Base-by-base conservation (phyloP, 2,329 filamentous ascomycete genomes). In the Lachnellula suecica region DNA sequence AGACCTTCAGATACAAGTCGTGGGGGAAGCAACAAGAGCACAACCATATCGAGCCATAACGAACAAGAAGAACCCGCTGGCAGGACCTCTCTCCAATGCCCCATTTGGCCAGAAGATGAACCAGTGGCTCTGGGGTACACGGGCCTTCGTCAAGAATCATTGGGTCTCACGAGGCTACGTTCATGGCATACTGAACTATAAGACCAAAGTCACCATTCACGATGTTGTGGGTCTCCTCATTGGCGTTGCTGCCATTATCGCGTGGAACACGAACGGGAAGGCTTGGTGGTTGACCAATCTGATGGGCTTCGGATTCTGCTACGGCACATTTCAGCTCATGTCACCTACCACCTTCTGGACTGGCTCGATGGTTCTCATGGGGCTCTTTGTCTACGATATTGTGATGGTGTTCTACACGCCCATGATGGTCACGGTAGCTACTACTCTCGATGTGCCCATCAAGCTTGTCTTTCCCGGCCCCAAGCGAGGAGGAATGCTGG, bases 371-470 rank as follows among this genome's bases (percentile, higher is more conserved):
- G 84, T 97, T 9, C 76, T 97, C 1, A 74, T 77, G 9, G 89
- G 87, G 0, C 76, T 97, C 1, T 97, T 97, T 74, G 83, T 96
- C 65, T 99, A 99, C 66, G 93, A 99, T 67, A 93, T 99, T 44
- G 85, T 94, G 69, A 91, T 93, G 78, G 89, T 94, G 5, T 94
- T 94, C 67, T 94, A 88, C 67, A 92, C 88, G 0, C 89, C 89
- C 0, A 85, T 89, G 67, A 94, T 94, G 89, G 78, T 92, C 6
- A 89, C 88, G 0, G 89, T 99, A 8, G 94, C 93, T 11, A 96
- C 87, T 7, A 88, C 87, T 37, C 76, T 99, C 23, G 93, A 99
- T 60, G 89, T 93, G 0, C 94, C 93, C 0, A 94, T 97, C 69
- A 97, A 97, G 68, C 81, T 99, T 7, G 79, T 94, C 4, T 95